Base-by-base conservation (phyloP, 2,329 filamentous ascomycete species). In the Exophiala calicioides region DNA sequence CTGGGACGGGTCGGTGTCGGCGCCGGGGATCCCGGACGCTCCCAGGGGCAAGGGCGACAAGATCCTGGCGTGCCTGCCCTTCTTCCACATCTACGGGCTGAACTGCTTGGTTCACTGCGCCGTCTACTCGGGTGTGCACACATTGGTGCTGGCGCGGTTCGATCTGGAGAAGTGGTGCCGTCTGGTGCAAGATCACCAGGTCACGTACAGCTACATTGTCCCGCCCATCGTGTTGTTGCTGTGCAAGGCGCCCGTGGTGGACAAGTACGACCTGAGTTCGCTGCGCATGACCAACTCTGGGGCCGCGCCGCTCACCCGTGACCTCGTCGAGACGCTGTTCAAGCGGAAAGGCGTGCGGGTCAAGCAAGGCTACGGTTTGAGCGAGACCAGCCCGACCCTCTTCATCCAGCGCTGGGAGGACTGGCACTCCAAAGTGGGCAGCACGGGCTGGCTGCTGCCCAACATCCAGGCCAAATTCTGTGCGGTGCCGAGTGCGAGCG, bases 11-110 rank as follows among this genome's bases (percentile, higher is more conserved):
- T 77, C 79, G 1, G 62, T 72, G 23, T 45, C 24, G 5, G 50
- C 35, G 2, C 44, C 46, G 1, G 46, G 46, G n/a, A 57, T 59
- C 36, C 55, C 55, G 5, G 53, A 53, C 15, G 50, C 55, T 2
- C 51, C 55, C 3, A 44, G 39, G 21, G 81, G 81, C 6, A 74
- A 81, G 45, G 78, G 82, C 0, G 90, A 95, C 63, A 81, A 78
- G 49, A 72, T 93, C 21, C 67, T 96, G 5, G 87, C 86, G 1
- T 85, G 95, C 48, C 68, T 95, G 8, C 90, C 90, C 0, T 93
- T 95, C 66, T 95, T 90, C 69, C 90, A 95, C 64, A 90, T 95
- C 53, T 95, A 95, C 62, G 88, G 86, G 5, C 77, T 95, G 18
- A 86, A 82, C 9, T 85, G 80, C 58, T 78, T 90, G 30, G 74